Conservation (phyloP, 805 yeast species). For the Myxozyma nipponensis region DNA sequence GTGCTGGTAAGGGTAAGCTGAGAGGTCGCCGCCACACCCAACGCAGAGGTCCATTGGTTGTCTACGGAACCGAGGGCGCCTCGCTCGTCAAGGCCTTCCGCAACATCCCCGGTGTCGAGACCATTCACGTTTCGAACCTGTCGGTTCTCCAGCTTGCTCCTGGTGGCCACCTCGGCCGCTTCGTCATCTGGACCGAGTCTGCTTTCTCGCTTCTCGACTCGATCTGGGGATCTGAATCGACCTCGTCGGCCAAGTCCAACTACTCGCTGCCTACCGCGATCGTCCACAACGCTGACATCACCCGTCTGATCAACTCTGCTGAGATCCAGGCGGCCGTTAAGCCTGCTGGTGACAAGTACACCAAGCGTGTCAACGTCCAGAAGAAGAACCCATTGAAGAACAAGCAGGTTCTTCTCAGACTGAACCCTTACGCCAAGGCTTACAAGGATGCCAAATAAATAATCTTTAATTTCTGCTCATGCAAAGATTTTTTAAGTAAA, state of each 20-base stretch:
- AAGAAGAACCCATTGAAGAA: conserved; percentile 99
- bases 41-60: conserved; percentile 99
- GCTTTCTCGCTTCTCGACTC: conserved; percentile 96
- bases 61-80: conserved; percentile 89
- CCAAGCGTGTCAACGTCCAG: conserved; percentile 90
- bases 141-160: conserved; percentile 98
- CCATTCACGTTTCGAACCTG: conserved; percentile 84
- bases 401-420: conserved; percentile 96
- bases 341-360: conserved; percentile 91
- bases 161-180: conserved; percentile 99
- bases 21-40: conserved; percentile 99
- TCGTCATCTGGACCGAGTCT: conserved; percentile 98
- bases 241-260: conserved; percentile 78
- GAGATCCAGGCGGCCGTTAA: conserved; percentile 97
- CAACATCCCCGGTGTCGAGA: conserved; percentile 99
- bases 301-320: conserved; percentile 97
- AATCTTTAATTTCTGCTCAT: background rate
- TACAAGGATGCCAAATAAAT: conserved; percentile 41
- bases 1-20: conserved; percentile 99
- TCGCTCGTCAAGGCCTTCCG: conserved; percentile 98
- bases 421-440: conserved; percentile 99
- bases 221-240: conserved; percentile 92
- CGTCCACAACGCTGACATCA: conserved; percentile 90
- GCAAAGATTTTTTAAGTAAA: background rate
- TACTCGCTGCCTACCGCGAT: conserved; percentile 93